Conservation (phyloP, 2,329 filamentous ascomycete species). For the Cercospora canescens region DNA sequence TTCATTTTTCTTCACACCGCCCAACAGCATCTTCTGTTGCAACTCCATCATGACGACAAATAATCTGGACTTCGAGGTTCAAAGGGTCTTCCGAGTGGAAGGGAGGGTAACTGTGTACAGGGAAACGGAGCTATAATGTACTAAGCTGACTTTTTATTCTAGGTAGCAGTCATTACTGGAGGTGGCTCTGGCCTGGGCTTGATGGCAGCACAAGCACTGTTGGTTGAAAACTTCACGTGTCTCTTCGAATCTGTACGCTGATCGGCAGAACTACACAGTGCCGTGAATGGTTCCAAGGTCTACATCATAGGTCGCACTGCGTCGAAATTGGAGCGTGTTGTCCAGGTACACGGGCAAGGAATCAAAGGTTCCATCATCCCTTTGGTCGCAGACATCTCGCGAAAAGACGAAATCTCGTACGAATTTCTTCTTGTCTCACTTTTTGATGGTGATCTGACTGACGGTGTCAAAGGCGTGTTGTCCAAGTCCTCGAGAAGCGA, state of each 20-base stretch:
- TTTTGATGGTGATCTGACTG: neutral
- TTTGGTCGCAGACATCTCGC: neutral
- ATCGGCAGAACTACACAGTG: neutral
- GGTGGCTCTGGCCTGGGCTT: neutral
- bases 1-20: too few species aligned
- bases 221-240: too few species aligned
- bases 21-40: too few species aligned
- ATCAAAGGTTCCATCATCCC: neutral
- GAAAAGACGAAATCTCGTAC: neutral
- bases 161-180: neutral
- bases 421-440: neutral
- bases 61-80: neutral
- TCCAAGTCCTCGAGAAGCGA: neutral
- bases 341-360: neutral
- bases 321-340: neutral
- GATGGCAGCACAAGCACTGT: neutral
- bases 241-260: too few species aligned
- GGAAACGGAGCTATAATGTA: neutral
- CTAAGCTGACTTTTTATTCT: neutral
- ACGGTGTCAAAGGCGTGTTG: neutral
- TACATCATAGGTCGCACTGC: neutral
- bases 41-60: neutral
- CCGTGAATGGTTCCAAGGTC: neutral
- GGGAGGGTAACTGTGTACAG: neutral
- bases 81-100: neutral